Percentiles rank a stretch among this genome's conserved stretches.
These are phyloP conservation scores for Hyaloscypha finlandica DNA, from an alignment of 495 filamentous ascomycete species.

Conservation along the genomic window DNA sequence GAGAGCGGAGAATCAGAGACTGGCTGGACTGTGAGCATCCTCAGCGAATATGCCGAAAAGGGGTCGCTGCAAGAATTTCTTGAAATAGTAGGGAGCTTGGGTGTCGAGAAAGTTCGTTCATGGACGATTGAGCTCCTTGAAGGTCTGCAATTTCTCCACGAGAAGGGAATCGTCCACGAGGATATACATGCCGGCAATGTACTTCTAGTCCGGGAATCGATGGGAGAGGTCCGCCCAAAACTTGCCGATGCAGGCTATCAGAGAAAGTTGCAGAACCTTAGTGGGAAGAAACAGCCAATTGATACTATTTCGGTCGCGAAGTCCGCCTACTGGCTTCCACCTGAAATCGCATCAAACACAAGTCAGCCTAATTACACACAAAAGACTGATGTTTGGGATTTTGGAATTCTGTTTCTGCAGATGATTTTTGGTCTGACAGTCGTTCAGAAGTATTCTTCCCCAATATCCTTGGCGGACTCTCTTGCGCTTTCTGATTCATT, in stretches of 20 bases:
- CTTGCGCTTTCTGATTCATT: slow-evolving; percentile 67
- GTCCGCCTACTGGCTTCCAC: slow-evolving; percentile 81
- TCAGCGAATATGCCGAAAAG: slow-evolving; percentile 78
- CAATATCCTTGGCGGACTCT: slow-evolving; percentile 64
- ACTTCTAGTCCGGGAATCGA: slow-evolving; percentile 61
- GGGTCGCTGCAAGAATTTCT: slow-evolving; percentile 82
- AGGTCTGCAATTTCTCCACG: slow-evolving; percentile 81
- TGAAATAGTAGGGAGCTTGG: slow-evolving; percentile 71
- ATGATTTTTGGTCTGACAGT: slow-evolving; percentile 90
- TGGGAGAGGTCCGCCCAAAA: slow-evolving; percentile 63
- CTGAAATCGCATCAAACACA: slow-evolving; percentile 69
- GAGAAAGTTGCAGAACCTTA: slow-evolving; percentile 59
- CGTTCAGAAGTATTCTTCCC: slow-evolving; percentile 74
- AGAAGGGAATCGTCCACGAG: slow-evolving; percentile 75
- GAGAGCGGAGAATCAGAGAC: slow-evolving; percentile 43
- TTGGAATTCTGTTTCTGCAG: slow-evolving; percentile 86
- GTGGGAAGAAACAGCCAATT: slow-evolving; percentile 43
- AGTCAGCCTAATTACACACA: slow-evolving; percentile 61
- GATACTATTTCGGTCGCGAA: slow-evolving; percentile 60
- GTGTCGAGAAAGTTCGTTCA: slow-evolving; percentile 69
- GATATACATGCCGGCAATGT: slow-evolving; percentile 76
- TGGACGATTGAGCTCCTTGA: slow-evolving; percentile 93
- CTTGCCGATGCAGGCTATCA: slow-evolving; percentile 72
- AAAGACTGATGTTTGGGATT: slow-evolving; percentile 93
- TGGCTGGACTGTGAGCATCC: slow-evolving; percentile 75